Evolutionary conservation across 768 basidiomycete genomes (phyloP).

Genomic region (Termitomyces sp.): DNA sequence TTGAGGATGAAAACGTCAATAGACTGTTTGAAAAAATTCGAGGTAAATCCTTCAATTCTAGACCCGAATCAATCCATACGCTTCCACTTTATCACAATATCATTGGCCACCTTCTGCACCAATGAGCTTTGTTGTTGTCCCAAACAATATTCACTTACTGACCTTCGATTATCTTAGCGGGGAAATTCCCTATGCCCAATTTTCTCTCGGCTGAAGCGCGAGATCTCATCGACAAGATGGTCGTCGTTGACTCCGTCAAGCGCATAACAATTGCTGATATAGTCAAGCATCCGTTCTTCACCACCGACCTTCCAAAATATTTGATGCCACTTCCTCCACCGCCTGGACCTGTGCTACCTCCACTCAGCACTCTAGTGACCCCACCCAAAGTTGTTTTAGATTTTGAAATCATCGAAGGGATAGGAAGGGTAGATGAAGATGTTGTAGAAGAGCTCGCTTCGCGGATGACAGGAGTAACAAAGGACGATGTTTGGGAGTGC

Average conservation of each 20-base stretch:
- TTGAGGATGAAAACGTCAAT: slow-evolving; percentile 96
- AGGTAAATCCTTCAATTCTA: slow-evolving; percentile 41
- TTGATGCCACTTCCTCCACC: slow-evolving; percentile 78
- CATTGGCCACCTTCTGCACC: background rate
- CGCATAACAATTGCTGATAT: slow-evolving; percentile 94
- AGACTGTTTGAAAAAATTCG: slow-evolving; percentile 92
- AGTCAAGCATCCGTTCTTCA: slow-evolving; percentile 88
- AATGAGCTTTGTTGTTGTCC: background rate
- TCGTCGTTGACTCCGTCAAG: slow-evolving; percentile 91
- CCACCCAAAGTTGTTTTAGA: slow-evolving; percentile 64
- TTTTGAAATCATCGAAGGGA: slow-evolving; percentile 85
- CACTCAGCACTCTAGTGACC: slow-evolving; percentile 67
- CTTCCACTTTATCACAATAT: background rate
- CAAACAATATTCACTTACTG: slow-evolving; percentile 3
- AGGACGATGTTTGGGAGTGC: slow-evolving; percentile 87
- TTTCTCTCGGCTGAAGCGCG: slow-evolving; percentile 77
- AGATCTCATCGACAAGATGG: slow-evolving; percentile 82
- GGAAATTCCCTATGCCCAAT: slow-evolving; percentile 81
- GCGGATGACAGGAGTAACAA: slow-evolving; percentile 70
- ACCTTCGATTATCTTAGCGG: slow-evolving; percentile 49
- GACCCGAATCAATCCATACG: no score
- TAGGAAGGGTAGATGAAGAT: slow-evolving; percentile 90
- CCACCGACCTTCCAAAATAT: slow-evolving; percentile 79
- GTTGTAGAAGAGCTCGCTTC: slow-evolving; percentile 79
- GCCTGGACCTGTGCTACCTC: slow-evolving; percentile 74